Conservation (phyloP, 371 early-diverging fungal species). For the Mucor piriformis region DNA sequence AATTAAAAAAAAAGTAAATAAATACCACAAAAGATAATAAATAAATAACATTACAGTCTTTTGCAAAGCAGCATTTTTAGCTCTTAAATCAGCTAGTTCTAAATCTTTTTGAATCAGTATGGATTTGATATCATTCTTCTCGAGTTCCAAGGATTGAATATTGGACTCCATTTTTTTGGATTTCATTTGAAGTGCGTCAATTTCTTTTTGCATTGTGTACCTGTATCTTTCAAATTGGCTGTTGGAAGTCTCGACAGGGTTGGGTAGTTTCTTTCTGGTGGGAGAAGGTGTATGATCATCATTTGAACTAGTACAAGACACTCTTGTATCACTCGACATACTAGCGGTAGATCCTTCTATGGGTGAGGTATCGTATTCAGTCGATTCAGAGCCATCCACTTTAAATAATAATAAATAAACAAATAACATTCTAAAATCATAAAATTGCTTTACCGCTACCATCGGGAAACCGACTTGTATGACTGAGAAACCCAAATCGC, state of each 20-base stretch:
- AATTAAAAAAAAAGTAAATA: background rate
- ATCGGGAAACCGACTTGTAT: conserved; percentile 33
- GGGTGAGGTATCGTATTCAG: background rate
- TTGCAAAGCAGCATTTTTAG: conserved; percentile 33
- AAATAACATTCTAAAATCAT: background rate
- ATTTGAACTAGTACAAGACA: conserved; percentile 28
- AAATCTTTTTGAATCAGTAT: conserved; percentile 23
- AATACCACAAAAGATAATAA: background rate
- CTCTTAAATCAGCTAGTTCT: conserved; percentile 39
- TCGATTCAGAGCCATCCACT: no score
- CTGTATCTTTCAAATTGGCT: conserved; percentile 35
- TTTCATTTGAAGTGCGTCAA: conserved; percentile 36
- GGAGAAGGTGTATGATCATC: conserved; percentile 21
- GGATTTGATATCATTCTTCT: conserved; percentile 29
- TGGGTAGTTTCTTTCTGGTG: background rate
- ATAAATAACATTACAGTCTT: conserved; percentile 28
- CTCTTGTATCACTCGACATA: conserved; percentile 1
- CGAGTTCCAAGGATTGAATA: conserved; percentile 25
- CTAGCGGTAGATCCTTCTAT: conserved; percentile 10
- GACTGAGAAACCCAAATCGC: conserved; percentile 36
- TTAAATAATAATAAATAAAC: background rate
- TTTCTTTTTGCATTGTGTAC: conserved; percentile 41
- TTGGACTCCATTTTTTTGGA: conserved; percentile 33
- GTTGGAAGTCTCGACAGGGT: conserved; percentile 13
- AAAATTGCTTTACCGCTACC: conserved; percentile 3